These are phyloP conservation scores for Thraustochytrium aureum DNA, from an alignment of 352 stramenopile genomes.

Conservation along the genomic window DNA sequence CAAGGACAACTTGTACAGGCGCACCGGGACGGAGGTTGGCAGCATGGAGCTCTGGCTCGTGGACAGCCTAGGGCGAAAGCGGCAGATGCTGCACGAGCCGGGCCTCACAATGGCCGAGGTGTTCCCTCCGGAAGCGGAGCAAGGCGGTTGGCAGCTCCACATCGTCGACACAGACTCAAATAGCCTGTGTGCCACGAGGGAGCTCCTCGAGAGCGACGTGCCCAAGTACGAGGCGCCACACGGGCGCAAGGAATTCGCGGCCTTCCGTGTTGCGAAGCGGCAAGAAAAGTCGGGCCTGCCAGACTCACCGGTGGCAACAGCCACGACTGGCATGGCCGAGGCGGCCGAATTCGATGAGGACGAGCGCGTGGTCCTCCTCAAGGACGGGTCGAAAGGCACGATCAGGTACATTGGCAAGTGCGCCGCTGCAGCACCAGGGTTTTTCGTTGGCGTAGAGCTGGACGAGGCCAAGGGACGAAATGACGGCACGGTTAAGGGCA, in stretches of 20 bases:
- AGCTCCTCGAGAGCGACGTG: constrained; percentile 20
- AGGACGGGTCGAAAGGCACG: constrained; percentile 42
- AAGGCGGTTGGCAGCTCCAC: constrained; percentile 33
- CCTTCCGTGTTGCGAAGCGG: constrained; percentile 32
- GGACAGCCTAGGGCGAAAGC: not conserved
- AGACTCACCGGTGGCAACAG: not conserved
- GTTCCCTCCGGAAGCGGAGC: constrained; percentile 42
- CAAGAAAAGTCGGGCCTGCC: not conserved
- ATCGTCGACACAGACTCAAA: constrained; percentile 36
- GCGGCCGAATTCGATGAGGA: constrained; percentile 45
- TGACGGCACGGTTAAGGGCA: constrained; percentile 48
- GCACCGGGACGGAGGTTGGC: constrained; percentile 22
- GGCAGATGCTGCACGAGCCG: constrained; percentile 14
- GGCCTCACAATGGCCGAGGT: not conserved
- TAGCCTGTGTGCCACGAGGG: not conserved
- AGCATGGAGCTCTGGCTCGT: constrained; percentile 52
- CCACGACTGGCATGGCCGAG: constrained; percentile 38
- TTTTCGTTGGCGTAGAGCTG: constrained; percentile 49
- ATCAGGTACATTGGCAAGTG: constrained; percentile 52
- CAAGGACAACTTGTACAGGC: constrained; percentile 50
- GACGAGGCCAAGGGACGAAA: constrained; percentile 44
- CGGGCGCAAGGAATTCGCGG: constrained; percentile 46
- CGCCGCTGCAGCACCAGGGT: constrained; percentile 17
- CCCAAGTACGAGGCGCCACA: constrained; percentile 51
- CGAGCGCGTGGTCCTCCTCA: constrained; percentile 39